A percentile compares a stretch with the other conserved stretches of the same genome.
Conservation (phyloP, 148 eudicot genomes). For the Oxyria digyna region DNA sequence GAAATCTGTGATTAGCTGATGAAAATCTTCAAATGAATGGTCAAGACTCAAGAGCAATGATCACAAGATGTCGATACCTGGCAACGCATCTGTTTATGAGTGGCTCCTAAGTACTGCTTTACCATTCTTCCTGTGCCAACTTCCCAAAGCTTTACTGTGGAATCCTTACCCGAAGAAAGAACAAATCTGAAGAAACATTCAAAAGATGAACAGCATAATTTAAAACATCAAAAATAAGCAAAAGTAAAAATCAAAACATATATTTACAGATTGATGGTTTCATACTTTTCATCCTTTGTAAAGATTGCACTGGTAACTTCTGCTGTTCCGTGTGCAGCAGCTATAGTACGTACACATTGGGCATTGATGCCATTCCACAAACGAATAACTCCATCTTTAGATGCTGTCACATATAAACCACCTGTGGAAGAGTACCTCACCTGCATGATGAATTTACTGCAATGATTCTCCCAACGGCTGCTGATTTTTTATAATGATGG, state of each 20-base stretch:
- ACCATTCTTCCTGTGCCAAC: constrained; percentile 86
- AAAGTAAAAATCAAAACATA: not conserved
- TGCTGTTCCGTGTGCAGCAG: constrained; percentile 60
- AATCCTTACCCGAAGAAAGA: constrained; percentile 78
- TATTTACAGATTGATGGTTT: not conserved
- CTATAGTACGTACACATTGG: constrained; percentile 52
- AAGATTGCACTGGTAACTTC: constrained; percentile 65
- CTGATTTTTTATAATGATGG: not conserved
- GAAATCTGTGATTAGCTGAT: not conserved
- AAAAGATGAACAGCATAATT: not conserved
- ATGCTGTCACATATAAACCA: constrained; percentile 80
- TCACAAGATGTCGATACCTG: constrained; percentile 30
- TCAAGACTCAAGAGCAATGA: no score
- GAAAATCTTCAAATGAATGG: not conserved
- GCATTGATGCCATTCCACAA: constrained; percentile 82
- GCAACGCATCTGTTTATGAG: constrained; percentile 56
- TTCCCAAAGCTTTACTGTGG: constrained; percentile 78
- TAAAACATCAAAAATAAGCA: not conserved
- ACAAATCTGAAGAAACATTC: constrained; percentile 34
- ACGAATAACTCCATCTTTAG: constrained; percentile 81
- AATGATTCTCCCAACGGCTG: not conserved
- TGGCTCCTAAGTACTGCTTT: constrained; percentile 78
- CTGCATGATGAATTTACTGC: constrained; percentile 18
- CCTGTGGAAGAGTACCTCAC: constrained; percentile 74
- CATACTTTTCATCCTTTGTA: constrained; percentile 73